A percentile compares a stretch with the other conserved stretches of the same genome.
Evolutionary conservation across 2,329 filamentous ascomycete species (phyloP).

Genomic region (Fusarium sp.): DNA sequence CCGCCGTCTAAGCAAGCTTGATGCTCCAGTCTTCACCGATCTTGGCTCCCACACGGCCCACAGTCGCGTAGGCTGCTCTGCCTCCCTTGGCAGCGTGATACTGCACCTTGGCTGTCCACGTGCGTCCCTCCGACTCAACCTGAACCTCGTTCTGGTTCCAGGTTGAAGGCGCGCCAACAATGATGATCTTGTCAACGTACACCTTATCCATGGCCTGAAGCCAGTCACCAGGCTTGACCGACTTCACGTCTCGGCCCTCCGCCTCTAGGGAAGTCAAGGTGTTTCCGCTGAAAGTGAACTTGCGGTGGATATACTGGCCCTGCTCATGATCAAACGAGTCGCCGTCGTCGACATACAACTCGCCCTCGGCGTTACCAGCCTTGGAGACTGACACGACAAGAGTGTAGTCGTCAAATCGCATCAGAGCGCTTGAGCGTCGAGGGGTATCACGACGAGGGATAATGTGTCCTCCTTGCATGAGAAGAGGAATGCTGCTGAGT

Average conservation of each 20-base stretch:
- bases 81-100: slow-evolving; percentile 61
- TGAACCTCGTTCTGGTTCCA: slow-evolving; percentile 73
- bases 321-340: slow-evolving; percentile 88
- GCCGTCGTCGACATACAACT: slow-evolving; percentile 91
- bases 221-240: slow-evolving; percentile 70
- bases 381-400: slow-evolving; percentile 77
- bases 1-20: slow-evolving; percentile 43
- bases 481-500: slow-evolving; percentile 83
- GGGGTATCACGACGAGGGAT: slow-evolving; percentile 89
- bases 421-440: slow-evolving; percentile 82
- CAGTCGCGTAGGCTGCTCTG: slow-evolving; percentile 60
- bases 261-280: slow-evolving; percentile 75
- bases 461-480: slow-evolving; percentile 94
- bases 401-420: slow-evolving; percentile 96
- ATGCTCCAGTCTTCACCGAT: slow-evolving; percentile 64
- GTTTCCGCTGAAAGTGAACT: slow-evolving; percentile 70
- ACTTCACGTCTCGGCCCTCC: slow-evolving; percentile 60
- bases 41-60: slow-evolving; percentile 60
- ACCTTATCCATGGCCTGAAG: slow-evolving; percentile 81
- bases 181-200: slow-evolving; percentile 79
- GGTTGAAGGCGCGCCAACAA: slow-evolving; percentile 77
- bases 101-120: slow-evolving; percentile 65
- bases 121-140: slow-evolving; percentile 62
- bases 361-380: slow-evolving; percentile 69
- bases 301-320: slow-evolving; percentile 87